Conservation (phyloP, 2,329 filamentous ascomycete genomes). For the Neofusicoccum umdonicola region DNA sequence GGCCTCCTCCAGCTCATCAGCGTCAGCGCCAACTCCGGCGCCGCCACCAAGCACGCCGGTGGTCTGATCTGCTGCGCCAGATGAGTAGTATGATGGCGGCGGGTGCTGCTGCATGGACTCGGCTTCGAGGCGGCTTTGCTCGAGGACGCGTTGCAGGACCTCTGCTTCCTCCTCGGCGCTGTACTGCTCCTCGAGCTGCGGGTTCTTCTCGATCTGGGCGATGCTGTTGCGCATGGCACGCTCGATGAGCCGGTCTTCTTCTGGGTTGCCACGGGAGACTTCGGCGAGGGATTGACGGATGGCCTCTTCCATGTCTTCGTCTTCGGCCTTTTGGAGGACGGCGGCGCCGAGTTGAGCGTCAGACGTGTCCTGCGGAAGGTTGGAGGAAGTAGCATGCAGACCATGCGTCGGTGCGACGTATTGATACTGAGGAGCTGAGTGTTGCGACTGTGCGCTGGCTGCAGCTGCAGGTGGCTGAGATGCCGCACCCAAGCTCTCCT, state of each 20-base stretch:
- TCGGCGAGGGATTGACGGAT: conserved; percentile 63
- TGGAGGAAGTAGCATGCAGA: background rate
- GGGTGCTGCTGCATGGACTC: conserved; percentile 35
- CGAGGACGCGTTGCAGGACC: conserved; percentile 49
- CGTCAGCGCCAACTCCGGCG: conserved; percentile 27
- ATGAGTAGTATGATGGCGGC: too few relatives aligned
- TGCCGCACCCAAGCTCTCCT: background rate
- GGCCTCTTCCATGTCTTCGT: conserved; percentile 62
- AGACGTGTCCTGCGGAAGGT: background rate
- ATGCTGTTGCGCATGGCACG: conserved; percentile 72
- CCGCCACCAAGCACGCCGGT: background rate
- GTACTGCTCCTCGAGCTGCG: conserved; percentile 25
- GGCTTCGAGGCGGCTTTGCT: conserved; percentile 44
- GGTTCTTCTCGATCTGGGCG: conserved; percentile 50
- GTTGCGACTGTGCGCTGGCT: background rate
- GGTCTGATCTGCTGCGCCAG: background rate
- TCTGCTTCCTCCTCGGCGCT: conserved; percentile 45
- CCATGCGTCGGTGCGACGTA: background rate
- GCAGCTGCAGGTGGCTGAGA: background rate
- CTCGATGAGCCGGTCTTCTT: conserved; percentile 71
- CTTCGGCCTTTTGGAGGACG: conserved; percentile 19
- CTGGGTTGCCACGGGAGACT: conserved; percentile 66
- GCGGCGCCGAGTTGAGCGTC: conserved; percentile 13
- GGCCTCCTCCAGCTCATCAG: conserved; percentile 44
- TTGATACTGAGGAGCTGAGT: background rate